These are phyloP conservation scores for Neonectria neomacrospora DNA, from an alignment of 2,329 filamentous ascomycete genomes.

Conservation along the genomic window DNA sequence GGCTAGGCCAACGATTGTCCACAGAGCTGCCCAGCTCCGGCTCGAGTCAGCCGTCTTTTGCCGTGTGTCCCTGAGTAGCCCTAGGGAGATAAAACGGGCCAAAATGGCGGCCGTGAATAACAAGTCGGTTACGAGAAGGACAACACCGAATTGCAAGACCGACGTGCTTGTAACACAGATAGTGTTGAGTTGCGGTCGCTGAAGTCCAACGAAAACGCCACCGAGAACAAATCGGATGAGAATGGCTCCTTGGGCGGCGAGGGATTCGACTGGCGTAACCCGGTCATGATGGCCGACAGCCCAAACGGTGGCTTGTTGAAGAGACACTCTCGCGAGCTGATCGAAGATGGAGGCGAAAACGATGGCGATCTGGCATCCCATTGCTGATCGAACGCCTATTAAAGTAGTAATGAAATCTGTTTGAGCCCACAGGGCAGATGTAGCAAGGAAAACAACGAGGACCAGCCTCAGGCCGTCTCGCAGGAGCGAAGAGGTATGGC, in stretches of 20 bases:
- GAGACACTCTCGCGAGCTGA: slow-evolving; percentile 63
- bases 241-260: slow-evolving; percentile 60
- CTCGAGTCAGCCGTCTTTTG: slow-evolving; percentile 40
- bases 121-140: slow-evolving; percentile 58
- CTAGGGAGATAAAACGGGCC: slow-evolving; percentile 53
- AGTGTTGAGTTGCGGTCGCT: slow-evolving; percentile 61
- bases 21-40: slow-evolving; percentile 55
- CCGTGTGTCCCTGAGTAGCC: slow-evolving; percentile 48
- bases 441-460: slow-evolving; percentile 66
- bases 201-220: slow-evolving; percentile 65
- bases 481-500: slow-evolving; percentile 61
- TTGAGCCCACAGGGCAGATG: slow-evolving; percentile 65
- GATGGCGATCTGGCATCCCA: slow-evolving; percentile 63
- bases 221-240: slow-evolving; percentile 63
- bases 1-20: slow-evolving; percentile 57
- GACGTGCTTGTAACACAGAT: slow-evolving; percentile 63
- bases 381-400: slow-evolving; percentile 55
- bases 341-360: slow-evolving; percentile 66
- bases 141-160: slow-evolving; percentile 57
- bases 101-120: slow-evolving; percentile 57
- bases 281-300: slow-evolving; percentile 55
- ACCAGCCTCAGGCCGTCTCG: slow-evolving; percentile 72
- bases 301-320: slow-evolving; percentile 67
- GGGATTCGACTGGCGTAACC: slow-evolving; percentile 49
- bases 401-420: slow-evolving; percentile 62